Conservation (phyloP, 352 stramenopile genomes). For the Nothophytophthora sp. region DNA sequence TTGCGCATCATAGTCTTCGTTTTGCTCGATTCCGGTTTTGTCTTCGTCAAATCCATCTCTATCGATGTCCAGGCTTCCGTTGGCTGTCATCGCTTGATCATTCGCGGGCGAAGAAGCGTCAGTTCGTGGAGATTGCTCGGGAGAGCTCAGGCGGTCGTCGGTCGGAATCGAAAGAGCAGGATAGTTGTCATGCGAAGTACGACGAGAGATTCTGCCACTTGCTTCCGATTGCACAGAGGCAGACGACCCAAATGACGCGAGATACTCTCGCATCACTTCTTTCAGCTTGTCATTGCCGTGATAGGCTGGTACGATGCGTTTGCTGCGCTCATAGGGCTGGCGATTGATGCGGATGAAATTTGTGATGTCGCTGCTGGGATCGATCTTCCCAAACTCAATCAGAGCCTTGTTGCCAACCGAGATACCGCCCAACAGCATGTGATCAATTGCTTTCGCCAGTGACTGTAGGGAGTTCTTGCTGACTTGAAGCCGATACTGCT, state of each 20-base stretch:
- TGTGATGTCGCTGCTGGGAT: slow-evolving; percentile 50
- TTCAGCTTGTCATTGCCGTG: slow-evolving; percentile 55
- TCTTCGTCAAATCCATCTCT: slow-evolving; percentile 8
- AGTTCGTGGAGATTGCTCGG: slow-evolving; percentile 9
- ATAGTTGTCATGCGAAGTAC: slow-evolving; percentile 2
- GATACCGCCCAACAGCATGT: slow-evolving; percentile 46
- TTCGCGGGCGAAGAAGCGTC: slow-evolving; percentile 1
- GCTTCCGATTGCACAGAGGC: slow-evolving; percentile 13
- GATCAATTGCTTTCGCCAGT: slow-evolving; percentile 67
- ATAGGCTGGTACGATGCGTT: slow-evolving; percentile 44
- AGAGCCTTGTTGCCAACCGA: slow-evolving; percentile 40
- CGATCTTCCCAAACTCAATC: slow-evolving; percentile 51
- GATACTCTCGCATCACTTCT: slow-evolving; percentile 57
- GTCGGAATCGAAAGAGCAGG: slow-evolving; percentile 1
- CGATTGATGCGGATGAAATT: slow-evolving; percentile 64
- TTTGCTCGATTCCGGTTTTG: slow-evolving; percentile 20
- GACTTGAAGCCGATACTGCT: slow-evolving; percentile 84
- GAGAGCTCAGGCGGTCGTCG: slow-evolving; percentile 5
- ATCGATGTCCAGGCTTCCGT: slow-evolving; percentile 7
- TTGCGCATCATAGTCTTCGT: slow-evolving; percentile 51
- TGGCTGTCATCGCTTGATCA: not conserved
- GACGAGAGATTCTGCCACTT: slow-evolving; percentile 11
- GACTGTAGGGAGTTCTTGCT: slow-evolving; percentile 77
- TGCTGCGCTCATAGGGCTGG: slow-evolving; percentile 47
- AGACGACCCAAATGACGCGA: slow-evolving; percentile 15